Evolutionary conservation across 345 rosid species (phyloP).

Genomic region (Salix viminalis): DNA sequence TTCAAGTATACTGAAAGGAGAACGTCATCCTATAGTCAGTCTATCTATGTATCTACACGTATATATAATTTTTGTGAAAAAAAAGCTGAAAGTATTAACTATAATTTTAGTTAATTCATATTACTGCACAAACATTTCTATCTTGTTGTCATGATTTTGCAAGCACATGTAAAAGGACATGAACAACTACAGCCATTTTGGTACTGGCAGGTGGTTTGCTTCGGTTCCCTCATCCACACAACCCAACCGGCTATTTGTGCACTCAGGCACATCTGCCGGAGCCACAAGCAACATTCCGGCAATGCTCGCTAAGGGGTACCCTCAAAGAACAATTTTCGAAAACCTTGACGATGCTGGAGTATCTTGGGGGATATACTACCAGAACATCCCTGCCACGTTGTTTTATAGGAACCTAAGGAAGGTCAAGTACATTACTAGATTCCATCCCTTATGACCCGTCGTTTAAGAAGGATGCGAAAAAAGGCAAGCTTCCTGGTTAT

Average conservation of each 20-base stretch:
- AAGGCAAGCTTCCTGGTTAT: slow-evolving; percentile 68
- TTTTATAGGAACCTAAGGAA: slow-evolving; percentile 69
- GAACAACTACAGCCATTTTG: background rate
- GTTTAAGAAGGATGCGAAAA: slow-evolving; percentile 49
- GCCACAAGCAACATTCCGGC: slow-evolving; percentile 77
- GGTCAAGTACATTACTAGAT: slow-evolving; percentile 48
- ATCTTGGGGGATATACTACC: slow-evolving; percentile 74
- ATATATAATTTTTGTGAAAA: too few species aligned
- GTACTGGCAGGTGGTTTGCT: slow-evolving; percentile 64
- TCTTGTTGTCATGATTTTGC: background rate
- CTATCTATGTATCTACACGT: too few species aligned
- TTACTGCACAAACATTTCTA: background rate
- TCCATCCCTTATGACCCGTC: slow-evolving; percentile 43
- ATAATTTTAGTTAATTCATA: background rate
- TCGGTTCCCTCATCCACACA: slow-evolving; percentile 85
- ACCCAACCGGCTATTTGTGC: slow-evolving; percentile 76
- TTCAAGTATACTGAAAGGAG: too few species aligned
- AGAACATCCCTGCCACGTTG: slow-evolving; percentile 78
- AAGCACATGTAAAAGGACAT: background rate
- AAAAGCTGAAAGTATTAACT: background rate
- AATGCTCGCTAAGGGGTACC: slow-evolving; percentile 58
- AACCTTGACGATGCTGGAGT: slow-evolving; percentile 49
- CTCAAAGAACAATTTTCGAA: slow-evolving; percentile 77
- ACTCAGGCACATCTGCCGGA: slow-evolving; percentile 71
- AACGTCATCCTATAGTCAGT: too few species aligned